Evolutionary conservation across 2,329 filamentous ascomycete species (phyloP).

Genomic region (Phialocephala subalpina): DNA sequence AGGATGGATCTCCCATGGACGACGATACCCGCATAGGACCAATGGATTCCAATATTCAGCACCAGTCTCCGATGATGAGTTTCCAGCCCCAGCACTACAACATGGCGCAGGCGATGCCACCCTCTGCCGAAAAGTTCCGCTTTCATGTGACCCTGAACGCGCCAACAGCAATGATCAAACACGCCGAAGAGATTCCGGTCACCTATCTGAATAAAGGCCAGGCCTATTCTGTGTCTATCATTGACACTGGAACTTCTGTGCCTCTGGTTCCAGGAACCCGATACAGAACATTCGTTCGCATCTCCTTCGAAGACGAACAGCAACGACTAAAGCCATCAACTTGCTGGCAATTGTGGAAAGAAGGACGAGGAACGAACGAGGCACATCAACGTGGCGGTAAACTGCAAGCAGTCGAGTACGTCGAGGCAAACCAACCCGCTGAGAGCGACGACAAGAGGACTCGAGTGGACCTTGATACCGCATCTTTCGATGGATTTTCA

Average conservation of each 20-base stretch:
- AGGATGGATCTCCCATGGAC: conserved; percentile 74
- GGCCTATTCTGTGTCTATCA: conserved; percentile 85
- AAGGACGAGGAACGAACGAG: conserved; percentile 94
- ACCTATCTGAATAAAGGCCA: conserved; percentile 98
- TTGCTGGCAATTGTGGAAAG: conserved; percentile 95
- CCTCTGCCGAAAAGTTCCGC: conserved; percentile 77
- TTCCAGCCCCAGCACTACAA: conserved; percentile 61
- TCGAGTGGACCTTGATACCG: conserved; percentile 73
- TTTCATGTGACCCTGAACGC: conserved; percentile 92
- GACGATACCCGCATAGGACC: conserved; percentile 62
- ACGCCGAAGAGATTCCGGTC: conserved; percentile 90
- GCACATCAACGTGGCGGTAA: conserved; percentile 93
- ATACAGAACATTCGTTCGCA: conserved; percentile 91
- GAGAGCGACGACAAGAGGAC: conserved; percentile 72
- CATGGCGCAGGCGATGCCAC: conserved; percentile 57
- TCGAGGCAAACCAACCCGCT: conserved; percentile 69
- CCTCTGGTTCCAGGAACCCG: conserved; percentile 67
- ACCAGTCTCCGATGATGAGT: conserved; percentile 65
- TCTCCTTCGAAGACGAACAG: conserved; percentile 96
- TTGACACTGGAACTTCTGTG: conserved; percentile 72
- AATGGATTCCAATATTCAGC: conserved; percentile 68
- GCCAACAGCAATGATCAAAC: conserved; percentile 94
- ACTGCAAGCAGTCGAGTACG: conserved; percentile 93
- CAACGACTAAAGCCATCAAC: conserved; percentile 83
- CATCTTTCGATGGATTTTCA: conserved; percentile 93